A percentile compares a stretch with the other conserved stretches of the same genome.
These are phyloP conservation scores for Vaccinium macrocarpon DNA, from an alignment of 148 eudicot species.

Conservation along the genomic window DNA sequence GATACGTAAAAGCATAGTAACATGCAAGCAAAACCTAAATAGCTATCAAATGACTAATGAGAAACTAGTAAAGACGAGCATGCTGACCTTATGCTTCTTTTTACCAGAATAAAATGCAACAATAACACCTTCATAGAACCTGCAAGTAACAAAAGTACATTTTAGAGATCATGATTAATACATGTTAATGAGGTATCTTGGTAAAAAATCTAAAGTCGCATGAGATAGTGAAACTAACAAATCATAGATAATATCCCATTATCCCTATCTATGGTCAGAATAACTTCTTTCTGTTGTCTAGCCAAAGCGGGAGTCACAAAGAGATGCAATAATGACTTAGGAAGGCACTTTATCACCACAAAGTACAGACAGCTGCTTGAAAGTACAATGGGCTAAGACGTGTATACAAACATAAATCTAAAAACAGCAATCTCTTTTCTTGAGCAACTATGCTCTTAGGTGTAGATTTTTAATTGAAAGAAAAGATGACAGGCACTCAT, in stretches of 20 bases:
- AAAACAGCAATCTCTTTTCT: not conserved
- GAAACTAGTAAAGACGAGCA: not conserved
- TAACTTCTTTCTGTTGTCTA: not conserved
- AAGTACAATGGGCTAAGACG: not conserved
- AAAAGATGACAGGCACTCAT: not conserved
- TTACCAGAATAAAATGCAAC: slow-evolving; percentile 40
- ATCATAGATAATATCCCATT: not conserved
- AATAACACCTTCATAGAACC: slow-evolving; percentile 70
- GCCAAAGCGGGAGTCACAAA: not conserved
- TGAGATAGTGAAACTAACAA: not conserved
- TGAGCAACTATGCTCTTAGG: not conserved
- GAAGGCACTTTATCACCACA: not conserved
- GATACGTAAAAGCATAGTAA: not conserved
- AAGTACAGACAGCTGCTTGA: not conserved
- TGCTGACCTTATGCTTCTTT: slow-evolving; percentile 65
- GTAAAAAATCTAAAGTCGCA: not conserved
- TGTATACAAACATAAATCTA: not conserved
- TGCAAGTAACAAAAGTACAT: slow-evolving; percentile 25
- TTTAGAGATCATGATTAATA: not conserved
- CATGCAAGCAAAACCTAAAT: slow-evolving; percentile 9
- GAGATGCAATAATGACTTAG: not conserved
- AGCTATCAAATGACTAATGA: not conserved
- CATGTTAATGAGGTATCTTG: not conserved
- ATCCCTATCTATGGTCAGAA: not conserved
- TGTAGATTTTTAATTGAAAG: not conserved